Conservation (phyloP, 75 land plant species). For the Sequoiadendron giganteum region DNA sequence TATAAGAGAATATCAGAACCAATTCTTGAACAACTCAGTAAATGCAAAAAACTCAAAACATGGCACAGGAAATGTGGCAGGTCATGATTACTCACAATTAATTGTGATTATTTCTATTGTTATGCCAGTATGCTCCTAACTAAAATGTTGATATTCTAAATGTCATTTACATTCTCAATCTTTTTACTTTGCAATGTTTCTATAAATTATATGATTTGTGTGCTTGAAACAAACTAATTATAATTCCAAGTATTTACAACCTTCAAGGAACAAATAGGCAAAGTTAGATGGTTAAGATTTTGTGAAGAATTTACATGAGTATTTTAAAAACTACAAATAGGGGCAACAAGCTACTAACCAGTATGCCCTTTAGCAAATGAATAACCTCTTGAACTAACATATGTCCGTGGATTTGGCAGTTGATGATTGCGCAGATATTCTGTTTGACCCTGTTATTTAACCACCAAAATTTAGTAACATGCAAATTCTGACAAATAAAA, state of each 20-base stretch:
- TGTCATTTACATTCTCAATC: background rate
- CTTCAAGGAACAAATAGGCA: background rate
- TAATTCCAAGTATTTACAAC: background rate
- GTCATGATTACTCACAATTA: too few relatives aligned
- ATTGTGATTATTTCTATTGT: background rate
- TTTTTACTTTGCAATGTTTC: background rate
- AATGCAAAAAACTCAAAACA: too few relatives aligned
- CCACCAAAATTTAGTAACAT: background rate
- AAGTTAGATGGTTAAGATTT: background rate
- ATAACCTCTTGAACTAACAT: slow-evolving; percentile 67
- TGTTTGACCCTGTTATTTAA: slow-evolving; percentile 52
- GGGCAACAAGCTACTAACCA: slow-evolving; percentile 39
- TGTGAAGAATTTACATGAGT: background rate
- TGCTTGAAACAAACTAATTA: background rate
- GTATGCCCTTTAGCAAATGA: slow-evolving; percentile 69
- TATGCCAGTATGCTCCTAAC: background rate
- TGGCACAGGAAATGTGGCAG: too few relatives aligned
- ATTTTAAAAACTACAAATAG: background rate
- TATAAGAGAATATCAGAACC: too few relatives aligned
- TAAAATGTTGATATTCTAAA: background rate
- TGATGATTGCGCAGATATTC: slow-evolving; percentile 84
- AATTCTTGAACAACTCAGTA: too few relatives aligned
- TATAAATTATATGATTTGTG: background rate
- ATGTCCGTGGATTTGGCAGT: slow-evolving; percentile 84
- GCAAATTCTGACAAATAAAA: background rate